phyloP scores from a whole-genome alignment of 2,329 filamentous ascomycete species.

The Dothideomycetes sp. region DNA sequence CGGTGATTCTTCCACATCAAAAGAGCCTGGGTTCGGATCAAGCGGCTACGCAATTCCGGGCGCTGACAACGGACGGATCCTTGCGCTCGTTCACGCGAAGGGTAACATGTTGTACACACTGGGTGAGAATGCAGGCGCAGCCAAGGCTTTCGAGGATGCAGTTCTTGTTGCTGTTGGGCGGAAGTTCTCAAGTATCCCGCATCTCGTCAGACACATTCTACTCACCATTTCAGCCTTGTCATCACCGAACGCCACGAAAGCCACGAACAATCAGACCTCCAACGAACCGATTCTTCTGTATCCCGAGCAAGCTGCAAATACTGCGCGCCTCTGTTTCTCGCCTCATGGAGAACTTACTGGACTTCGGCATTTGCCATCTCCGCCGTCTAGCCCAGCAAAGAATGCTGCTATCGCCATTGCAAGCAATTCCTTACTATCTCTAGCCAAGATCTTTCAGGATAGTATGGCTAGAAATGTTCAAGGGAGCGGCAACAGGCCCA shows the following conservation, averaged over 20 bases:
- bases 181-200: constrained; percentile 59
- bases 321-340: constrained; percentile 74
- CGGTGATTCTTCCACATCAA: constrained; percentile 27
- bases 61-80: constrained; percentile 81
- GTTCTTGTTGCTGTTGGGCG: constrained; percentile 79
- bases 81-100: constrained; percentile 92
- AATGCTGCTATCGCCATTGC: constrained; percentile 83
- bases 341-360: constrained; percentile 70
- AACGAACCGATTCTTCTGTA: constrained; percentile 65
- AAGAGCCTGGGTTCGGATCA: constrained; percentile 55
- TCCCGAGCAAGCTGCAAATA: constrained; percentile 74
- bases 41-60: constrained; percentile 80
- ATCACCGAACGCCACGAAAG: constrained; percentile 22
- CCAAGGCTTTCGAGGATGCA: constrained; percentile 87
- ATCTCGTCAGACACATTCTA: constrained; percentile 71
- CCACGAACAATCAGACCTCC: constrained; percentile 23
- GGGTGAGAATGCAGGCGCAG: constrained; percentile 71
- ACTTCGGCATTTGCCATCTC: constrained; percentile 51
- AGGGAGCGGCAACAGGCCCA: constrained; percentile 23
- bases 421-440: constrained; percentile 85
- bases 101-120: constrained; percentile 95
- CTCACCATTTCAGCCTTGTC: constrained; percentile 45
- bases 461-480: constrained; percentile 68
- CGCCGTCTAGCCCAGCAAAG: constrained; percentile 56
- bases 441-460: constrained; percentile 97